A percentile compares a stretch with the other conserved stretches of the same genome.
Evolutionary conservation across 2,329 filamentous ascomycete genomes (phyloP).

Genomic region (Tolypocladium sp.): DNA sequence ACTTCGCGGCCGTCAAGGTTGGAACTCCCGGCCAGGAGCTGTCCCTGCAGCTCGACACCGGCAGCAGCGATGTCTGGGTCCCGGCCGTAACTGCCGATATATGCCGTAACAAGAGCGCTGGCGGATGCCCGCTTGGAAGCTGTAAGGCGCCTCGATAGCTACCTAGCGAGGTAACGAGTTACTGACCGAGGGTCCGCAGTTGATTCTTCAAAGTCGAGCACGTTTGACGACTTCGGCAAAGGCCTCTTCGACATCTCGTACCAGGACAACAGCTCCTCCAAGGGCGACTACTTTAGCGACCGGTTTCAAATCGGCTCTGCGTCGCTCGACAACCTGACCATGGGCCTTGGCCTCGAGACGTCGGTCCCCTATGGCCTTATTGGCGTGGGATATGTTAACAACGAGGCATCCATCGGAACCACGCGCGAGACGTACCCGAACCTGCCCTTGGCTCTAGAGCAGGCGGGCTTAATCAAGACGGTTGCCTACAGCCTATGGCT

Average conservation of each 20-base stretch:
- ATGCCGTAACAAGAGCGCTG: constrained; percentile 21
- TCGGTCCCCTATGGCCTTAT: constrained; percentile 48
- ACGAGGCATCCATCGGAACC: constrained; percentile 33
- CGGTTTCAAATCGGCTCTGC: constrained; percentile 43
- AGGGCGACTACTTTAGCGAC: constrained; percentile 51
- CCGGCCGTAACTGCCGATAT: constrained; percentile 27
- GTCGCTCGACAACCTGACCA: constrained; percentile 45
- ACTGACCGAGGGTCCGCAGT: constrained; percentile 29
- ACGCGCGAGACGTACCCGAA: constrained; percentile 38
- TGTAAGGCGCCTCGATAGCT: constrained; percentile 27
- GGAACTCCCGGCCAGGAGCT: constrained; percentile 49
- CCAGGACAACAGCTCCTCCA: constrained; percentile 48
- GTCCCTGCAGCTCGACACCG: constrained; percentile 53
- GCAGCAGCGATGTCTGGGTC: constrained; percentile 58
- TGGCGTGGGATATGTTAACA: constrained; percentile 49
- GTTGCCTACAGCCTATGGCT: constrained; percentile 66
- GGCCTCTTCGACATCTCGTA: constrained; percentile 49
- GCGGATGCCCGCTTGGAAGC: constrained; percentile 32
- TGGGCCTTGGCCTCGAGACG: constrained; percentile 47
- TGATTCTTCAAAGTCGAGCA: constrained; percentile 32
- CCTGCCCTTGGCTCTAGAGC: constrained; percentile 54
- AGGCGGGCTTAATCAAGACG: constrained; percentile 53
- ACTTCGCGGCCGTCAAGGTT: constrained; percentile 47
- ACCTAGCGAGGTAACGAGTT: background rate
- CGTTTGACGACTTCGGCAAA: constrained; percentile 32